A percentile compares a stretch with the other conserved stretches of the same genome.
These are phyloP conservation scores for Pseudonectria foliicola DNA, from an alignment of 2,329 filamentous ascomycete genomes.

Conservation along the genomic window DNA sequence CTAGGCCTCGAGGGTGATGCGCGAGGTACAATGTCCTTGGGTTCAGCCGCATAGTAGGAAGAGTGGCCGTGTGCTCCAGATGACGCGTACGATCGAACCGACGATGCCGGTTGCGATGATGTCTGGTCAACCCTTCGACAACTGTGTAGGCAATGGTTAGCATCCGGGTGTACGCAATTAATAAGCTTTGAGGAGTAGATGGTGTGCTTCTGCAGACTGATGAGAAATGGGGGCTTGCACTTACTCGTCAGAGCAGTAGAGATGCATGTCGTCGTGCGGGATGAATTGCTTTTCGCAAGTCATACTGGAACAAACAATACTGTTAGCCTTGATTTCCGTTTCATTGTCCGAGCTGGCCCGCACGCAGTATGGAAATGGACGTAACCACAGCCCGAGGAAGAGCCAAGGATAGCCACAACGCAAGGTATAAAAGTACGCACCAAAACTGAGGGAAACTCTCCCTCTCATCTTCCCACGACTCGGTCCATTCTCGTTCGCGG, in stretches of 20 bases:
- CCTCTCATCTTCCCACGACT: constrained; percentile 49
- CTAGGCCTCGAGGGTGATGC: constrained; percentile 55
- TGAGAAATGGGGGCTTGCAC: constrained; percentile 23
- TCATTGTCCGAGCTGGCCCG: background rate
- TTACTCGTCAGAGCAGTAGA: constrained; percentile 59
- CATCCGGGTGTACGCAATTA: too few relatives aligned
- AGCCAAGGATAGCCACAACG: constrained; percentile 8
- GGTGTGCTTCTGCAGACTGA: too few relatives aligned
- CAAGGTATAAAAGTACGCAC: constrained; percentile 35
- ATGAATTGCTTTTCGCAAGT: constrained; percentile 61
- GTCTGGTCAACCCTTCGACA: constrained; percentile 49
- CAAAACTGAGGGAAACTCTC: constrained; percentile 61
- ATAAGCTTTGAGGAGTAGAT: too few relatives aligned
- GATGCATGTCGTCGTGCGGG: constrained; percentile 46
- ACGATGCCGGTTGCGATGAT: constrained; percentile 23
- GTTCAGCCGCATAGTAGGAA: constrained; percentile 43
- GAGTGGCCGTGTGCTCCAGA: constrained; percentile 21
- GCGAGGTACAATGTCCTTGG: constrained; percentile 56
- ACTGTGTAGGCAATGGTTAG: constrained; percentile 27
- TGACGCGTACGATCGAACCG: constrained; percentile 26
- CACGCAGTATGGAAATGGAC: too few relatives aligned
- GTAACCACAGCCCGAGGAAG: constrained; percentile 12
- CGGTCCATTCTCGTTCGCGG: constrained; percentile 43
- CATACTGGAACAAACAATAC: constrained; percentile 40
- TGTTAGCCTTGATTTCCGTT: constrained; percentile 14